Conservation (phyloP, 768 basidiomycete genomes). For the Vararia minispora region DNA sequence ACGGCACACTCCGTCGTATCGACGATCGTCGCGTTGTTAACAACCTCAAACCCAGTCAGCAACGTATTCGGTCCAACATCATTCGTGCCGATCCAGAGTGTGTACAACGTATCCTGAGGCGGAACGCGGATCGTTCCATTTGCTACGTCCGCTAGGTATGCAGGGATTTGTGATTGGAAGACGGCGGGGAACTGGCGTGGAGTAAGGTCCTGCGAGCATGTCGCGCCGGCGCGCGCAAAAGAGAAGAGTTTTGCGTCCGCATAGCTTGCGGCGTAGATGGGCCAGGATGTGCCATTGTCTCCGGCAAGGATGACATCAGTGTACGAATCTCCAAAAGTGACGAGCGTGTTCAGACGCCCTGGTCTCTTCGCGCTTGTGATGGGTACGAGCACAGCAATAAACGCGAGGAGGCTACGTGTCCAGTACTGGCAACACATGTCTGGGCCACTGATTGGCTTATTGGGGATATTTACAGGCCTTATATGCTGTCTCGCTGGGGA, state of each 20-base stretch:
- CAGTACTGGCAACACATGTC: too few species aligned
- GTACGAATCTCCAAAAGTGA: constrained; percentile 16
- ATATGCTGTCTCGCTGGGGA: too few species aligned
- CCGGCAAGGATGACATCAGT: constrained; percentile 15
- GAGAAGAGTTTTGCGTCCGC: constrained; percentile 41
- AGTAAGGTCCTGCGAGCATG: constrained; percentile 55
- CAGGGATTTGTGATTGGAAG: constrained; percentile 45
- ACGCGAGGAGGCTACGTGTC: too few species aligned
- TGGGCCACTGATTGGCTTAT: too few species aligned
- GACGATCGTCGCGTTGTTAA: constrained; percentile 42
- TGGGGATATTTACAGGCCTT: too few species aligned
- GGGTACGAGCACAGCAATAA: too few species aligned
- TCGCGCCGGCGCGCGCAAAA: constrained; percentile 50
- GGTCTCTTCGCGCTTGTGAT: too few species aligned
- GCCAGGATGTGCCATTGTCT: constrained; percentile 42
- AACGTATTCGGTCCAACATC: constrained; percentile 47
- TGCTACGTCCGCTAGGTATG: constrained; percentile 31
- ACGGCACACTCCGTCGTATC: constrained; percentile 48
- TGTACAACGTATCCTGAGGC: constrained; percentile 41
- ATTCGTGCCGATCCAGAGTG: constrained; percentile 49
- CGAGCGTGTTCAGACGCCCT: constrained; percentile 3
- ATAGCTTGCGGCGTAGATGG: constrained; percentile 47
- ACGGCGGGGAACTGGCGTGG: constrained; percentile 45
- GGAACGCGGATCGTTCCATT: constrained; percentile 30
- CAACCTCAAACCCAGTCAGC: constrained; percentile 35